These are phyloP conservation scores for Vigna mungo DNA, from an alignment of 306 rosid genomes.

Conservation along the genomic window DNA sequence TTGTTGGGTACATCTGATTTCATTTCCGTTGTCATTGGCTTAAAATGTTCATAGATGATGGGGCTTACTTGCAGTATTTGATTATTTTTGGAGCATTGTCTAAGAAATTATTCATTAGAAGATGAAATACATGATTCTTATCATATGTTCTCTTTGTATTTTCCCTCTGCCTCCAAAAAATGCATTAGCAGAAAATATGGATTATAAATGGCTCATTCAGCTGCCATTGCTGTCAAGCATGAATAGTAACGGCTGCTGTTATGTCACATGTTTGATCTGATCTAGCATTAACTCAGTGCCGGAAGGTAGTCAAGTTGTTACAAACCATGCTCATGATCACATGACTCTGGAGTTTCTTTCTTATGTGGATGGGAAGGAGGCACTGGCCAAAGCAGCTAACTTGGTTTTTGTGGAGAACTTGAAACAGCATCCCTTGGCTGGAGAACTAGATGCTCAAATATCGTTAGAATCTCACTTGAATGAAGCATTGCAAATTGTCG, in stretches of 20 bases:
- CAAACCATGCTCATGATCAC: slow-evolving; percentile 41
- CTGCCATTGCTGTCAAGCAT: slow-evolving; percentile 16
- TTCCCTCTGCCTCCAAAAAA: slow-evolving; percentile 8
- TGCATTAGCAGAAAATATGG: slow-evolving; percentile 11
- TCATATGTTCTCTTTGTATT: slow-evolving; percentile 12
- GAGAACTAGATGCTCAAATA: slow-evolving; percentile 46
- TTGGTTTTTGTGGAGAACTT: slow-evolving; percentile 62
- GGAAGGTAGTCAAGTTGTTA: slow-evolving; percentile 56
- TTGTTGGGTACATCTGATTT: background rate
- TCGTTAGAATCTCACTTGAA: slow-evolving; percentile 66
- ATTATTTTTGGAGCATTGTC: slow-evolving; percentile 8
- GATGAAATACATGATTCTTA: slow-evolving; percentile 5
- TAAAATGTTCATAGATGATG: background rate
- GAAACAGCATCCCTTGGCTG: slow-evolving; percentile 52
- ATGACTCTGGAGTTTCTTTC: slow-evolving; percentile 76
- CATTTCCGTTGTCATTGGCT: background rate
- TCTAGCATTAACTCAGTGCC: slow-evolving; percentile 49
- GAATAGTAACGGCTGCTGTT: background rate
- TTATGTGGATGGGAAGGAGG: slow-evolving; percentile 80
- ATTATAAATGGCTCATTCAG: slow-evolving; percentile 13
- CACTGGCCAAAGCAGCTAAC: slow-evolving; percentile 79
- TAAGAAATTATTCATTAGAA: slow-evolving; percentile 4
- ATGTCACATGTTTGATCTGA: slow-evolving; percentile 42
- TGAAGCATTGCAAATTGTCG: slow-evolving; percentile 74
- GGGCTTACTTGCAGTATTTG: background rate